Conservation (phyloP, 2,329 filamentous ascomycete genomes). For the Akanthomyces dipterigenus region DNA sequence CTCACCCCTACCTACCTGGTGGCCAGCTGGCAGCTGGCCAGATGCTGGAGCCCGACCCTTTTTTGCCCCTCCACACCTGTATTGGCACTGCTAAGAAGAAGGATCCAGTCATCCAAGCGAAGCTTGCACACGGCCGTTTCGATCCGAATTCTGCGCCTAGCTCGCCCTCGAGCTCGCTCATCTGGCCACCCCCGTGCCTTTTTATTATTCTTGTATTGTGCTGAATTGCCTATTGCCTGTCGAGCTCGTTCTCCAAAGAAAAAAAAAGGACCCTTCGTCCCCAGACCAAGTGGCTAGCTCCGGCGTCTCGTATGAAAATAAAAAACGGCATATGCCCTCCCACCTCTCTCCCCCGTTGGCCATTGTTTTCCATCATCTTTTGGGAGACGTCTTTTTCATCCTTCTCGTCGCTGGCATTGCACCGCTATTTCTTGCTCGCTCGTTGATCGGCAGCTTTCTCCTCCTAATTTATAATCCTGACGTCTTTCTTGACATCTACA, state of each 20-base stretch:
- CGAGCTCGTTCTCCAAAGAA: neutral
- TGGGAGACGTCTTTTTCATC: neutral
- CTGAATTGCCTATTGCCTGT: neutral
- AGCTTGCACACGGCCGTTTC: neutral
- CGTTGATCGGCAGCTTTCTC: conserved; percentile 5
- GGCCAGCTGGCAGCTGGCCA: neutral
- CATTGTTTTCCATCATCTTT: neutral
- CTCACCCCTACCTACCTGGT: too few relatives aligned
- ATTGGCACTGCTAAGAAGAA: neutral
- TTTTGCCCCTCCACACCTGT: neutral
- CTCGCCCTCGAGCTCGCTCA: neutral
- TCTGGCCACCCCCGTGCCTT: neutral
- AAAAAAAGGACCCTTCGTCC: neutral
- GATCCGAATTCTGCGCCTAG: neutral
- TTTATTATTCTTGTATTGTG: neutral
- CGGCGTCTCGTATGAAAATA: neutral
- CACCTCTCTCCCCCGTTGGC: neutral
- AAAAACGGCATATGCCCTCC: conserved; percentile 9
- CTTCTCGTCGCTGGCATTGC: neutral
- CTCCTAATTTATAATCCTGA: conserved; percentile 1
- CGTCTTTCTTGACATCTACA: neutral
- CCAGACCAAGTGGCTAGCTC: conserved; percentile 5
- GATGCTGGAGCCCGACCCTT: conserved; percentile 6
- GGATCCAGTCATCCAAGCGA: neutral
- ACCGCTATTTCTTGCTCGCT: neutral